These are phyloP conservation scores for Gossypium armourianum DNA, from an alignment of 441 rosid genomes.

Conservation along the genomic window DNA sequence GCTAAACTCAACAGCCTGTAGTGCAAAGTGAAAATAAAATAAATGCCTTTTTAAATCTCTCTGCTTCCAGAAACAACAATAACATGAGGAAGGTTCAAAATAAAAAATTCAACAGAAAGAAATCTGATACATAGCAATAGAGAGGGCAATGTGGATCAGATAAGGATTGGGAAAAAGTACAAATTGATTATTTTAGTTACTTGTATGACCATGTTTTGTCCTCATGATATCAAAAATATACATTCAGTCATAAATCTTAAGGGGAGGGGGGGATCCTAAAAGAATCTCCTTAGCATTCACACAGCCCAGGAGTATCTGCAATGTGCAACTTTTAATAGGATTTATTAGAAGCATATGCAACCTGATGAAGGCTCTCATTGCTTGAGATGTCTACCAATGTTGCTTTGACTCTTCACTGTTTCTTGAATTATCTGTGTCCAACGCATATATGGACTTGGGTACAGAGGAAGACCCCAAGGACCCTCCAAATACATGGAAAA, in stretches of 20 bases:
- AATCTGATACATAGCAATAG: not conserved
- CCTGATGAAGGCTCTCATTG: not conserved
- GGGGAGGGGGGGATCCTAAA: not conserved
- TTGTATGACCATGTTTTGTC: not conserved
- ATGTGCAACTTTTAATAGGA: not conserved
- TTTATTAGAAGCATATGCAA: not conserved
- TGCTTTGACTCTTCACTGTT: not conserved
- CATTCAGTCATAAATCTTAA: not conserved
- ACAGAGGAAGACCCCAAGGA: not conserved
- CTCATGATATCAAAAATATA: not conserved
- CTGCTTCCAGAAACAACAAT: not conserved
- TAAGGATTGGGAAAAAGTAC: not conserved
- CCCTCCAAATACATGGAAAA: not conserved
- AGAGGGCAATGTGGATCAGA: not conserved
- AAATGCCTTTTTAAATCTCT: not conserved
- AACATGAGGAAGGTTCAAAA: constrained; percentile 6
- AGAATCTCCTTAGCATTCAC: not conserved
- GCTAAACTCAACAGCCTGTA: constrained; percentile 83
- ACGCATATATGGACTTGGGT: not conserved
- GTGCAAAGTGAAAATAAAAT: constrained; percentile 15
- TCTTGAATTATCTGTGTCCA: not conserved
- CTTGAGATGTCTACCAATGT: not conserved
- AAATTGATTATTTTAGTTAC: not conserved
- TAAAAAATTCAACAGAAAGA: not conserved
- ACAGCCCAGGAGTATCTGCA: not conserved